These are phyloP conservation scores for Huntiella omanensis DNA, from an alignment of 2,329 filamentous ascomycete genomes.

Conservation along the genomic window DNA sequence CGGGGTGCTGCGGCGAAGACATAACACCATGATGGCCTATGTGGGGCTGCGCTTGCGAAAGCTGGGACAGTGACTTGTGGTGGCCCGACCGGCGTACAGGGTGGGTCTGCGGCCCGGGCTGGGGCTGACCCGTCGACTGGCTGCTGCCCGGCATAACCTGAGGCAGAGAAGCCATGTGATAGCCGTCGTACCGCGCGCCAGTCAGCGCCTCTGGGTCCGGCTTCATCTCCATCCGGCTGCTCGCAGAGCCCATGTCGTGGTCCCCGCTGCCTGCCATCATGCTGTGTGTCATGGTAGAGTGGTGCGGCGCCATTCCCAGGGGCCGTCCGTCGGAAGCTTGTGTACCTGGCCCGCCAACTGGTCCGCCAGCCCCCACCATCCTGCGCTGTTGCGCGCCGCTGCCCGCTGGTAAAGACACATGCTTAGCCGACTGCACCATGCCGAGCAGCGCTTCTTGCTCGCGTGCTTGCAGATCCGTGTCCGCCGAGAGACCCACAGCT, in stretches of 20 bases:
- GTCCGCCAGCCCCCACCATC: neutral
- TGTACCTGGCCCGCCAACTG: neutral
- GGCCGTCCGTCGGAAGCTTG: too few relatives aligned
- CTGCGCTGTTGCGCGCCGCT: neutral
- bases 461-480: neutral
- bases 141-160: neutral
- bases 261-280: too few relatives aligned
- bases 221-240: constrained; percentile 8
- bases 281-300: neutral
- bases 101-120: neutral
- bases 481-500: neutral
- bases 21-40: too few relatives aligned
- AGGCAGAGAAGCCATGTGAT: neutral
- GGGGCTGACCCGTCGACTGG: neutral
- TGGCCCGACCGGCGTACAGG: constrained; percentile 1
- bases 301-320: constrained; percentile 5
- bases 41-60: too few relatives aligned
- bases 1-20: neutral
- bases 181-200: neutral
- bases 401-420: neutral
- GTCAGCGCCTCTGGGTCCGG: constrained; percentile 5
- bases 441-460: constrained; percentile 1
- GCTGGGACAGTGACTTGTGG: neutral
- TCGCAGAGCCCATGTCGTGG: neutral
- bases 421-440: constrained; percentile 3